These are phyloP conservation scores for Monilinia fructicola DNA, from an alignment of 2,329 filamentous ascomycete genomes.

Conservation along the genomic window DNA sequence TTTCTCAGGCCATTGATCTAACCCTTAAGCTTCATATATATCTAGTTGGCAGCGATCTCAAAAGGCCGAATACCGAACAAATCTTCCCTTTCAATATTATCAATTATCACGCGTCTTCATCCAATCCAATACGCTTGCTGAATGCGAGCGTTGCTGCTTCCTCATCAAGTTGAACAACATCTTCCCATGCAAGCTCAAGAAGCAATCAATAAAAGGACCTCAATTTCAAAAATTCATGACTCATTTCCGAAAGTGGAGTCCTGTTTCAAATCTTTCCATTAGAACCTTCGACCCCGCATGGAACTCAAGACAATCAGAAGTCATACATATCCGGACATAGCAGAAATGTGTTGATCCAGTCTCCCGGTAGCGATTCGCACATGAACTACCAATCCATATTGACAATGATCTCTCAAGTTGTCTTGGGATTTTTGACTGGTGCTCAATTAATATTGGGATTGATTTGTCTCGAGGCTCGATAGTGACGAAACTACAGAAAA, in stretches of 20 bases:
- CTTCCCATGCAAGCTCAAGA: not conserved
- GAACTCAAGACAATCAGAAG: not conserved
- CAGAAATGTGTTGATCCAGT: not conserved
- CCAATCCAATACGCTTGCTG: not conserved
- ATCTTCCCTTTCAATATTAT: not conserved
- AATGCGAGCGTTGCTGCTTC: not conserved
- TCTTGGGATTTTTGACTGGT: not conserved
- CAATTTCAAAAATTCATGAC: not conserved
- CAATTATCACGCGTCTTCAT: not conserved
- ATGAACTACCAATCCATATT: no score
- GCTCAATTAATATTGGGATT: not conserved
- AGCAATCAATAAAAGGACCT: not conserved
- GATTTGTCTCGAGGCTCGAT: no score
- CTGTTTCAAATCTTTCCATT: not conserved
- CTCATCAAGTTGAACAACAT: constrained; percentile 1
- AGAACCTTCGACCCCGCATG: not conserved
- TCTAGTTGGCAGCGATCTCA: not conserved
- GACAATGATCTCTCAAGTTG: not conserved
- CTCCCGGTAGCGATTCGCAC: not conserved
- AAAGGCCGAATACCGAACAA: not conserved
- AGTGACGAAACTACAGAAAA: no score
- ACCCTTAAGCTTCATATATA: not conserved
- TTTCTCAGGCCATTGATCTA: not conserved
- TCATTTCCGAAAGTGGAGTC: not conserved
- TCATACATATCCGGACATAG: not conserved